Conservation (phyloP, 1,284 basidiomycete genomes). For the Tilletia walkeri region DNA sequence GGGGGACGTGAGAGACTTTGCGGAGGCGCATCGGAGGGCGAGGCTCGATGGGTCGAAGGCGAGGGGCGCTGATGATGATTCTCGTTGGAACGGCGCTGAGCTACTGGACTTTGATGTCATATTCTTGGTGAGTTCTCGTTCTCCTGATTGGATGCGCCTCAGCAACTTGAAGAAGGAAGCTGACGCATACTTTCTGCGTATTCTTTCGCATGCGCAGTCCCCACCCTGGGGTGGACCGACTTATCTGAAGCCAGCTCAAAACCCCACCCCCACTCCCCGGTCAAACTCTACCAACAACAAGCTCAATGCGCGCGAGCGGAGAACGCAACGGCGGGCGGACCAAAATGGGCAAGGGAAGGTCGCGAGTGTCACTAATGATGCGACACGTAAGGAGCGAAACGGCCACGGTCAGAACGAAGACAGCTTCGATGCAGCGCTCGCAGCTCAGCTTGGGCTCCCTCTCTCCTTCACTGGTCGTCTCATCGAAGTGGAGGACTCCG, state of each 20-base stretch:
- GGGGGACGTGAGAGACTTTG: conserved; percentile 80
- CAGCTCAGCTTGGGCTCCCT: conserved; percentile 1
- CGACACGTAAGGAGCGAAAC: too few species aligned
- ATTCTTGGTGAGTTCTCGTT: conserved; percentile 29
- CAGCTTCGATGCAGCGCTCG: neutral
- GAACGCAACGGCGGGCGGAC: neutral
- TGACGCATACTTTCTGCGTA: conserved; percentile 30
- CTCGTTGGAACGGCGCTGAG: conserved; percentile 31
- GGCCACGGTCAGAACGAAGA: neutral
- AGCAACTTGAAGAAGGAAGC: conserved; percentile 30
- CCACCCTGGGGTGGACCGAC: conserved; percentile 12
- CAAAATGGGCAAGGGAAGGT: neutral
- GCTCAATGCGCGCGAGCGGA: too few species aligned
- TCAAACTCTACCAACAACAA: too few species aligned
- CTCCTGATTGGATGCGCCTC: conserved; percentile 47
- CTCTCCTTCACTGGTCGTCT: neutral
- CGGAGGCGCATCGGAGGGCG: conserved; percentile 54
- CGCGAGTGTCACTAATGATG: neutral
- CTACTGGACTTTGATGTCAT: conserved; percentile 25
- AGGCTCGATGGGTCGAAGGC: conserved; percentile 21
- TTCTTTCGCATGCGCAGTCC: conserved; percentile 21
- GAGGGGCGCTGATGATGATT: conserved; percentile 18
- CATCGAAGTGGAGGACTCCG: neutral
- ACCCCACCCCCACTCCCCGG: too few species aligned
- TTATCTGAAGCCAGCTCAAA: neutral